phyloP scores from a whole-genome alignment of 2,329 filamentous ascomycete species.

The Cyphellophora europaea region DNA sequence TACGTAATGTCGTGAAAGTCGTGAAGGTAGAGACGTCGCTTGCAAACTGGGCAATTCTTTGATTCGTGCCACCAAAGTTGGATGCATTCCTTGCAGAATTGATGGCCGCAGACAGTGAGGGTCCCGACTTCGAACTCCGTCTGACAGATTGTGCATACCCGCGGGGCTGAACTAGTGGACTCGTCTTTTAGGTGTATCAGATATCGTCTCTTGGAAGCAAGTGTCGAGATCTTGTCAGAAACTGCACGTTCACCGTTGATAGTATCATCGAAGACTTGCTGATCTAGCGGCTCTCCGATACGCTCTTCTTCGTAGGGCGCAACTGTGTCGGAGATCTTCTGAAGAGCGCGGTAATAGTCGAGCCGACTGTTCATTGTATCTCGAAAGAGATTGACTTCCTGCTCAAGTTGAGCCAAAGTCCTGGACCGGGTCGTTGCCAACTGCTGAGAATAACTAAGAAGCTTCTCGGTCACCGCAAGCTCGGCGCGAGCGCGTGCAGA shows the following conservation, averaged over 20 bases:
- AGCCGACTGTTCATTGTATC: constrained; percentile 74
- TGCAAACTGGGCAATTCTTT: constrained; percentile 77
- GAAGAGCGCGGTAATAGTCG: constrained; percentile 84
- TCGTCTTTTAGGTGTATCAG: constrained; percentile 53
- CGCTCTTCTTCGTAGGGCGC: constrained; percentile 59
- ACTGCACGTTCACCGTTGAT: constrained; percentile 41
- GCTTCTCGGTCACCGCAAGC: constrained; percentile 51
- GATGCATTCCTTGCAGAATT: constrained; percentile 86
- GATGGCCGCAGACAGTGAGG: constrained; percentile 80
- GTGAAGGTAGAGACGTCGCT: constrained; percentile 51
- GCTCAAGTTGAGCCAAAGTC: constrained; percentile 39
- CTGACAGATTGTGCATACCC: constrained; percentile 81
- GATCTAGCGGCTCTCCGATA: constrained; percentile 47
- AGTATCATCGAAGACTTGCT: constrained; percentile 33
- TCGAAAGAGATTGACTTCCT: constrained; percentile 67
- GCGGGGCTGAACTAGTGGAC: constrained; percentile 52
- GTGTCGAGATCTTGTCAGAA: constrained; percentile 49
- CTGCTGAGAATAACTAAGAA: constrained; percentile 51
- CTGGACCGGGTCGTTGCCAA: constrained; percentile 46
- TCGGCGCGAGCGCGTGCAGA: constrained; percentile 53
- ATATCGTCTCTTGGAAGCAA: constrained; percentile 70
- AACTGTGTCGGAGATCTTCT: constrained; percentile 83
- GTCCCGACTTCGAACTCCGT: constrained; percentile 66
- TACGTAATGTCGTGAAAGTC: constrained; percentile 81
- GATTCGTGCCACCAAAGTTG: constrained; percentile 65